phyloP scores from a whole-genome alignment of 345 rosid genomes.

The Eutrema heterophyllum region DNA sequence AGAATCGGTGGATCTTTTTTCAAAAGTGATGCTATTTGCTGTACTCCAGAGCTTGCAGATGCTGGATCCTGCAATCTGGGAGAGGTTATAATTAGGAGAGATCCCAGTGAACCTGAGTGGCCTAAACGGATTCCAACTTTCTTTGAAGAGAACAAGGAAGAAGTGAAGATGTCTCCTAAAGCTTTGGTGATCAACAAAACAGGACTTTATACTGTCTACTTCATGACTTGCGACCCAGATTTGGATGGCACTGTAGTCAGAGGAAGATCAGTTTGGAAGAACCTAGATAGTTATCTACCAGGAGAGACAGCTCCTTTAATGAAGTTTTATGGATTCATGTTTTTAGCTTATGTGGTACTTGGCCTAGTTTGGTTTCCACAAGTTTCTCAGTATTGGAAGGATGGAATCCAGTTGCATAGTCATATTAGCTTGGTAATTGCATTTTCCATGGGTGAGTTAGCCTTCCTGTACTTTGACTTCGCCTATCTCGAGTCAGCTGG shows the following conservation, averaged over 20 bases:
- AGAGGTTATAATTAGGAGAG: constrained; percentile 60
- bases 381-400: constrained; percentile 71
- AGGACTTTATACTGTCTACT: constrained; percentile 77
- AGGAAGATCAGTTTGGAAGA: constrained; percentile 85
- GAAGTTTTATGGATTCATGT: constrained; percentile 59
- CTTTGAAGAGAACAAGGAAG: constrained; percentile 45
- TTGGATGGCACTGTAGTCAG: constrained; percentile 56
- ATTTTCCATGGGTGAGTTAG: constrained; percentile 76
- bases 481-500: constrained; percentile 64
- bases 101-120: constrained; percentile 52
- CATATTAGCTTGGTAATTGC: constrained; percentile 78
- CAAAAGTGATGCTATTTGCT: constrained; percentile 51
- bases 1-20: constrained; percentile 61
- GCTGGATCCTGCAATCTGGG: constrained; percentile 55
- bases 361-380: constrained; percentile 65
- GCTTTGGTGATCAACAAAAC: constrained; percentile 48
- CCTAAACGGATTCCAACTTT: constrained; percentile 55
- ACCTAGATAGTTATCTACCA: constrained; percentile 70
- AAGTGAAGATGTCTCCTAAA: constrained; percentile 46
- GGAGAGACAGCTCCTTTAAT: constrained; percentile 80
- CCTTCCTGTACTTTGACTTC: constrained; percentile 60
- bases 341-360: constrained; percentile 62
- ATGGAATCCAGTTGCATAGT: constrained; percentile 66
- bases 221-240: constrained; percentile 67
- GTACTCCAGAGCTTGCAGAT: constrained; percentile 43